phyloP scores from a whole-genome alignment of 106 monocot genomes.

The Allium sativum region DNA sequence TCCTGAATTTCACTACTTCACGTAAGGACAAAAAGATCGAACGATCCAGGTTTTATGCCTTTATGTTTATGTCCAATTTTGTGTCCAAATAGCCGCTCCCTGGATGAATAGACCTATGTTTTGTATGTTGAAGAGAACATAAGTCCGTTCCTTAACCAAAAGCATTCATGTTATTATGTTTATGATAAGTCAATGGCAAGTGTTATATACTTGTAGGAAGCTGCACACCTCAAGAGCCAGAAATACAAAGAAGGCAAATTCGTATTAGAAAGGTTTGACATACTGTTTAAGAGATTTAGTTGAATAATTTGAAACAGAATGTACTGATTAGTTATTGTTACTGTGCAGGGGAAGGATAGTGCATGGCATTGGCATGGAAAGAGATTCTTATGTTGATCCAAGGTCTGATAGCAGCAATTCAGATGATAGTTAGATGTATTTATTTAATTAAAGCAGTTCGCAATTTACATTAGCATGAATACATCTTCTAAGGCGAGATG shows the following conservation, averaged over 20 bases:
- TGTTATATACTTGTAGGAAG: constrained; percentile 15
- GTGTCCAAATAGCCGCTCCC: too few species aligned
- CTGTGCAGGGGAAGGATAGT: constrained; percentile 27
- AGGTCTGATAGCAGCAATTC: constrained; percentile 13
- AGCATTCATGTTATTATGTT: too few species aligned
- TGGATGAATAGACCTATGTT: too few species aligned
- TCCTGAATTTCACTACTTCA: too few species aligned
- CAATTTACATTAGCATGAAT: too few species aligned
- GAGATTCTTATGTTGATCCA: constrained; percentile 20
- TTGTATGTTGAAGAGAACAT: too few species aligned
- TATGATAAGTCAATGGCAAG: too few species aligned
- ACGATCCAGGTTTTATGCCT: too few species aligned
- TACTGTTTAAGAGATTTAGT: background rate
- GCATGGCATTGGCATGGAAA: constrained; percentile 16
- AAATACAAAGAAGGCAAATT: constrained; percentile 51
- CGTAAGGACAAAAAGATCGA: too few species aligned
- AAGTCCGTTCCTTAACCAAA: too few species aligned
- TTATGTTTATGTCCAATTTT: too few species aligned
- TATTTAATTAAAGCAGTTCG: background rate
- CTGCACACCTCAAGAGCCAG: constrained; percentile 26
- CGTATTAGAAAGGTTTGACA: constrained; percentile 32
- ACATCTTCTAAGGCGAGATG: too few species aligned
- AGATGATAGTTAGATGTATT: constrained; percentile 20
- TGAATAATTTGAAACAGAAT: background rate
- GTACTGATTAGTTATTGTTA: background rate